Evolutionary conservation across 2,329 filamentous ascomycete species (phyloP).

Genomic region (Coniosporium tulheliwenetii): DNA sequence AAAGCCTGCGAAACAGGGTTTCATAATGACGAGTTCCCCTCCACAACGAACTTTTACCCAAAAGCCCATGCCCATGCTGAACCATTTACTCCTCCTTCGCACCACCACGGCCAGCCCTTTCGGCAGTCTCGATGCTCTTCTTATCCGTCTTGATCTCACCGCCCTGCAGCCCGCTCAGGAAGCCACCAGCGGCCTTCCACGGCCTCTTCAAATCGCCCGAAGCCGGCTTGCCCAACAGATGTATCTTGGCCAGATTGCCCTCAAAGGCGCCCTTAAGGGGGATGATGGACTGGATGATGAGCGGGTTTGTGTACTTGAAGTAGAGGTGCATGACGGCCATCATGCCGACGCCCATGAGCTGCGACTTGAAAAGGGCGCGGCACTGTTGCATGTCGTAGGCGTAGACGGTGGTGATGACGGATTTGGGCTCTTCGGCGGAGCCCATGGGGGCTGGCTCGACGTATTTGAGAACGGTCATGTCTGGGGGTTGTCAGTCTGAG

Average conservation of each 20-base stretch:
- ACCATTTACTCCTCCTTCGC: slow-evolving; percentile 33
- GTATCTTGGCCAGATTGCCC: slow-evolving; percentile 90
- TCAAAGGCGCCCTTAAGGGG: slow-evolving; percentile 92
- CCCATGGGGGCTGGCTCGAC: slow-evolving; percentile 92
- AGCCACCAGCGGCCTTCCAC: slow-evolving; percentile 69
- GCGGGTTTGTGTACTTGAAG: slow-evolving; percentile 99
- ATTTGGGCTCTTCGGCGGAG: slow-evolving; percentile 84
- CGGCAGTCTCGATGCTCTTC: slow-evolving; percentile 38
- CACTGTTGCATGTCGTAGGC: slow-evolving; percentile 87
- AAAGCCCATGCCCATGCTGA: too few relatives aligned
- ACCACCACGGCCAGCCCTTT: slow-evolving; percentile 33
- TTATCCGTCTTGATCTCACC: slow-evolving; percentile 69
- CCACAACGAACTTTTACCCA: too few relatives aligned
- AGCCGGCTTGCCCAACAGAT: slow-evolving; percentile 75
- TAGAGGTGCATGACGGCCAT: slow-evolving; percentile 98
- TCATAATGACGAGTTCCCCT: too few relatives aligned
- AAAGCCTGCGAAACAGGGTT: too few relatives aligned
- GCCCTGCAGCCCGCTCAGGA: slow-evolving; percentile 42
- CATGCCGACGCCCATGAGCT: slow-evolving; percentile 94
- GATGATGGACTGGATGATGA: slow-evolving; percentile 97
- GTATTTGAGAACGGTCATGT: slow-evolving; percentile 95
- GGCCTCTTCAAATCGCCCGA: slow-evolving; percentile 85
- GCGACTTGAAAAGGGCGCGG: slow-evolving; percentile 69
- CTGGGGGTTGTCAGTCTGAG: slow-evolving; percentile 29
- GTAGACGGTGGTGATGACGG: slow-evolving; percentile 90